Percentiles rank a stretch among this genome's conserved stretches.
Conservation (phyloP, 2,329 filamentous ascomycete genomes). For the Penicillium sp. region DNA sequence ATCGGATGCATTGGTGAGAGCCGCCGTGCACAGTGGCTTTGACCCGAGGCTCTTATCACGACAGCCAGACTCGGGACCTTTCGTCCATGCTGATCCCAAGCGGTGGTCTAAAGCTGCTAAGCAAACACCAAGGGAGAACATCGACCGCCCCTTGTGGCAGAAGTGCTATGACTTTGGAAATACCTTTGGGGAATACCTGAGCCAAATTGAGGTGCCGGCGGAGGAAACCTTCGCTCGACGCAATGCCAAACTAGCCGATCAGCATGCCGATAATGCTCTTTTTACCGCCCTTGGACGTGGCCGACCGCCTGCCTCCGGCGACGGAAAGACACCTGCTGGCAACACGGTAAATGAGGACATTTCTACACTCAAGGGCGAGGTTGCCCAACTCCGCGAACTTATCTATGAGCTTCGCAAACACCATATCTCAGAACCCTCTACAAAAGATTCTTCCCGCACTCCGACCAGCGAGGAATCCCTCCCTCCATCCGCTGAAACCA, state of each 20-base stretch:
- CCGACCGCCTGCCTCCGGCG: constrained; percentile 1
- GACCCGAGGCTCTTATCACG: constrained; percentile 20
- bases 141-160: constrained; percentile 23
- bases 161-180: constrained; percentile 30
- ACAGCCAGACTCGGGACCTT: constrained; percentile 23
- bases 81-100: constrained; percentile 17
- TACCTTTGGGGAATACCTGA: constrained; percentile 23
- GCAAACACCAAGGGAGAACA: constrained; percentile 10
- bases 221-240: constrained; percentile 11
- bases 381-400: constrained; percentile 25
- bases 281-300: constrained; percentile 15
- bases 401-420: constrained; percentile 23
- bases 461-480: constrained; percentile 3
- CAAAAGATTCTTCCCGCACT: constrained; percentile 4
- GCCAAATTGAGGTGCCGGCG: constrained; percentile 14
- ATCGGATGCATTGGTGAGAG: constrained; percentile 27
- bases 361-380: constrained; percentile 22
- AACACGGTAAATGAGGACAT: constrained; percentile 21
- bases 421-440: constrained; percentile 10
- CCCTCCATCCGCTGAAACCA: not conserved
- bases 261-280: constrained; percentile 22
- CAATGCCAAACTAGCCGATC: constrained; percentile 18
- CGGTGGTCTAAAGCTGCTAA: constrained; percentile 27
- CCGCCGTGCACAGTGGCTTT: constrained; percentile 32
- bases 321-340: not conserved